Evolutionary conservation across 2,329 filamentous ascomycete species (phyloP).

Genomic region (Pseudogymnoascus sp.): DNA sequence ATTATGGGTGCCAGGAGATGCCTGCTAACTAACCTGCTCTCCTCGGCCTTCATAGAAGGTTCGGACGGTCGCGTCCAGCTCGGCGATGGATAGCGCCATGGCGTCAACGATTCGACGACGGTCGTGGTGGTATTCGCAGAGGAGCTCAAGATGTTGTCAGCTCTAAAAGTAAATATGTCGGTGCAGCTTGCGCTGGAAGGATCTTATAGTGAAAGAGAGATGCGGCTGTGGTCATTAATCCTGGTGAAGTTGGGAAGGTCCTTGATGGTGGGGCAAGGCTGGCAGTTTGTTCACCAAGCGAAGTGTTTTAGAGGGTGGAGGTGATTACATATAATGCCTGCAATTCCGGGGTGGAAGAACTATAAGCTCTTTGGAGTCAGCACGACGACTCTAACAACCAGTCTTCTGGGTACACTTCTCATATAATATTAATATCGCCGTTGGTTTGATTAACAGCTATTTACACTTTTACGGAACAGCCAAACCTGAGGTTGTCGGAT

Average conservation of each 20-base stretch:
- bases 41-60: slow-evolving; percentile 97
- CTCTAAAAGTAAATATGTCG: slow-evolving; percentile 6
- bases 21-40: slow-evolving; percentile 60
- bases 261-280: slow-evolving; percentile 9
- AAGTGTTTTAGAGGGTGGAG: slow-evolving; percentile 9
- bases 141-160: slow-evolving; percentile 1
- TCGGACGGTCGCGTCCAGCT: slow-evolving; percentile 93
- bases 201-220: slow-evolving; percentile 5
- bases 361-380: slow-evolving; percentile 1
- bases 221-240: slow-evolving; percentile 7
- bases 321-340: slow-evolving; percentile 8
- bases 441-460: neutral
- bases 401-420: neutral
- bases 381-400: slow-evolving; percentile 2
- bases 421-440: neutral
- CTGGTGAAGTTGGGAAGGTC: slow-evolving; percentile 6
- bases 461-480: neutral
- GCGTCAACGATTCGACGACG: slow-evolving; percentile 26
- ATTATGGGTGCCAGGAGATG: neutral
- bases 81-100: slow-evolving; percentile 71
- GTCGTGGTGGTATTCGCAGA: slow-evolving; percentile 8
- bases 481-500: neutral
- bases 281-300: slow-evolving; percentile 6
- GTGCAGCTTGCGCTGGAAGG: slow-evolving; percentile 10
- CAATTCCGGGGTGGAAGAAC: slow-evolving; percentile 5